A percentile compares a stretch with the other conserved stretches of the same genome.
Evolutionary conservation across 176 grass and related monocot genomes (phyloP).

Genomic region (Guadua angustifolia): DNA sequence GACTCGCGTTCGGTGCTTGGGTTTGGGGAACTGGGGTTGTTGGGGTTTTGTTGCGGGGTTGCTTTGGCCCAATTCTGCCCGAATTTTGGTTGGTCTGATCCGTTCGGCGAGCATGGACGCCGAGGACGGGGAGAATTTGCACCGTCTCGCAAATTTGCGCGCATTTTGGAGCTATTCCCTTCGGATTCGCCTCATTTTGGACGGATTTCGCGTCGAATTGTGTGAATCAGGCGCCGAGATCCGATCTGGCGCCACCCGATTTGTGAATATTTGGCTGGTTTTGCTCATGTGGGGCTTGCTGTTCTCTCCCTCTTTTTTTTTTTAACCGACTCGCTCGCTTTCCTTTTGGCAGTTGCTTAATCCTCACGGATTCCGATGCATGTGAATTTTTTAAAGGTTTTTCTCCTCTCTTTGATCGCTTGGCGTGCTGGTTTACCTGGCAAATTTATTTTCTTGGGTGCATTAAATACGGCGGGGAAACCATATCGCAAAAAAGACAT

Average conservation of each 20-base stretch:
- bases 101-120: background rate
- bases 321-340: conserved; percentile 50
- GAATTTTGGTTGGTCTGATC: conserved; percentile 8
- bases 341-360: conserved; percentile 77
- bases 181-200: background rate
- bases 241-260: conserved; percentile 46
- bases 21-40: background rate
- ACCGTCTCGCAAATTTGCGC: background rate
- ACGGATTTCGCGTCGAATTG: conserved; percentile 4
- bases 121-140: conserved; percentile 5
- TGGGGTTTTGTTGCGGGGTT: background rate
- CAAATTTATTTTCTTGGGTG: conserved; percentile 55
- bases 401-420: conserved; percentile 62
- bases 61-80: background rate
- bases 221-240: conserved; percentile 40
- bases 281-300: background rate
- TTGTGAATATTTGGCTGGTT: conserved; percentile 39
- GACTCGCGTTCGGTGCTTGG: background rate
- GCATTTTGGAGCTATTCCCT: conserved; percentile 7
- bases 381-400: conserved; percentile 57
- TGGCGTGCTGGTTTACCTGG: conserved; percentile 64
- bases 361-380: conserved; percentile 87
- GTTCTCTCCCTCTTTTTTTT: conserved; percentile 44
- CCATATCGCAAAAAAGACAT: conserved; percentile 31
- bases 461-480: conserved; percentile 56